A percentile compares a stretch with the other conserved stretches of the same genome.
phyloP scores from a whole-genome alignment of 164 flowering plant genomes.

The Vitis vinifera region DNA sequence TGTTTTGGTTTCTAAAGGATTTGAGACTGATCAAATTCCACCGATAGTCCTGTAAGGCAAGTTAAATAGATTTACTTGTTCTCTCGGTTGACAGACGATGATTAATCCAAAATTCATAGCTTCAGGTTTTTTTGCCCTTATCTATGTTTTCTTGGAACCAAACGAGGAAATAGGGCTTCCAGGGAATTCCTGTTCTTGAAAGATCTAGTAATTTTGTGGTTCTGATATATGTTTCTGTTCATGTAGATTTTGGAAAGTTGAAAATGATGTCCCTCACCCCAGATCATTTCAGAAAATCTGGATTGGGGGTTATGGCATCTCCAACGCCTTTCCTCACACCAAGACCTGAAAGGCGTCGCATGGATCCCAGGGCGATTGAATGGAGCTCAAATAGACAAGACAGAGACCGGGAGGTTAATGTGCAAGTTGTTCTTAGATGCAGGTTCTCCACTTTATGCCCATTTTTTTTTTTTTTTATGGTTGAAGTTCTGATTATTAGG shows the following conservation, averaged over 20 bases:
- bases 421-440: conserved; percentile 88
- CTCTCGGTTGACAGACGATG: too few species aligned
- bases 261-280: conserved; percentile 60
- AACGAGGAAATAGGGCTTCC: neutral
- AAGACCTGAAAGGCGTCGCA: conserved; percentile 62
- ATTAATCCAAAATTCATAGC: too few species aligned
- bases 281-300: conserved; percentile 51
- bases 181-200: neutral
- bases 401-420: conserved; percentile 70
- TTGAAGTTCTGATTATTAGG: neutral
- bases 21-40: too few species aligned
- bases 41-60: too few species aligned
- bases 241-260: conserved; percentile 1
- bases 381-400: conserved; percentile 43
- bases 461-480: neutral
- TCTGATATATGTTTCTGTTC: neutral
- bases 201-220: neutral
- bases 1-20: too few species aligned
- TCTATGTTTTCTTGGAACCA: neutral
- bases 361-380: conserved; percentile 45
- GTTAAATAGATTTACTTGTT: too few species aligned
- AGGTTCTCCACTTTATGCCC: conserved; percentile 36
- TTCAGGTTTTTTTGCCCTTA: neutral
- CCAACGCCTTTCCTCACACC: conserved; percentile 77
- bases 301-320: conserved; percentile 39